Evolutionary conservation across 2,329 filamentous ascomycete species (phyloP), one percentile per base, ranked within the genome.

Genomic region (Ophiostoma quercus): DNA sequence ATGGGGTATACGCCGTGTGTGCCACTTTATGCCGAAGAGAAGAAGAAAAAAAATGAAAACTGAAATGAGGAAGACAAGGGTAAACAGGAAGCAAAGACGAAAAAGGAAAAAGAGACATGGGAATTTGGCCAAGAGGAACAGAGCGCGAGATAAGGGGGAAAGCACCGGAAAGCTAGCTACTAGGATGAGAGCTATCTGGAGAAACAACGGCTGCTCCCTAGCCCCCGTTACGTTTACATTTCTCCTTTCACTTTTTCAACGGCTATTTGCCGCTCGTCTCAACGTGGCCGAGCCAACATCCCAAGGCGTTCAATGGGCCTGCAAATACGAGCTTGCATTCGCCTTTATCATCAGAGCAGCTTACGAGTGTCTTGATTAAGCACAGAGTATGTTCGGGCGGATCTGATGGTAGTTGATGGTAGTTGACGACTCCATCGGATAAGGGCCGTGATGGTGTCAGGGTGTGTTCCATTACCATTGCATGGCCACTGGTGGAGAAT

Each of bases 131-230:
- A 62, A 32, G 25, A 4, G 25, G 11, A 62, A 16, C 14, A 14
- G 12, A 19, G 57, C 22, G 14, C 25, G 25, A 29, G 14, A 34
- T 29, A 62, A 62, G 14, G 5, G 32, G 16, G 47, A 19, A 25
- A 12, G 9, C n/a, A 2, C 25, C 51, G 16, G 12, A 25, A 57
- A 29, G 47, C 29, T 51, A 47, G 66, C 41, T 37, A 12, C 25
- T 29, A 25, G 22, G 12, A 32, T 22, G 25, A 16, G 54, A 60
- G 43, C 54, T 16, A 32, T 62, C 57, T 62, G 57, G 57, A 62
- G 57, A 62, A 62, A 32, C 25, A 29, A 8, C 57, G 57, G 57
- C 57, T 62, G 57, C 25, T 62, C 57, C 57, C 57, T 62, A 62
- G 57, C 25, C 57, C 57, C 57, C 25, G 57, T 62, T 34, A 14